These are phyloP conservation scores for Tricholoma matsutake DNA, from an alignment of 768 basidiomycete species.

Conservation along the genomic window DNA sequence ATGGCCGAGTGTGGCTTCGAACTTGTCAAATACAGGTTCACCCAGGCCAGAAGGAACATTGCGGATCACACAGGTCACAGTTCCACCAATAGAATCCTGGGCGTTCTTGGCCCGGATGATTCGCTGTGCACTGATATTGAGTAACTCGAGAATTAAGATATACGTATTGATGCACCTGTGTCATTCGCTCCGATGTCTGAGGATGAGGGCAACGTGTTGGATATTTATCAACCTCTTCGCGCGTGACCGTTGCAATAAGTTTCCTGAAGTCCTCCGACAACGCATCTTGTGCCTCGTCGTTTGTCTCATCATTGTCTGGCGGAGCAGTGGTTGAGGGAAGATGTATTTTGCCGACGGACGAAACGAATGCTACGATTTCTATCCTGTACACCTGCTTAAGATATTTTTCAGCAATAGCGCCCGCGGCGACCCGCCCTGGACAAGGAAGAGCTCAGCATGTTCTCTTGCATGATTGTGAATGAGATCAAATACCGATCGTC, in stretches of 20 bases:
- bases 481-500: slow-evolving; percentile 70
- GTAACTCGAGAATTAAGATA: neutral
- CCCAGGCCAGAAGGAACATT: slow-evolving; percentile 88
- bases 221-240: slow-evolving; percentile 86
- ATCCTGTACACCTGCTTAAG: slow-evolving; percentile 83
- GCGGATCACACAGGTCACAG: slow-evolving; percentile 94
- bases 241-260: slow-evolving; percentile 74
- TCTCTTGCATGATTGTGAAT: neutral
- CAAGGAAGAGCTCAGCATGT: slow-evolving; percentile 6
- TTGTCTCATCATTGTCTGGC: slow-evolving; percentile 42
- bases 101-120: slow-evolving; percentile 91
- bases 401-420: slow-evolving; percentile 97
- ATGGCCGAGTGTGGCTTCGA: slow-evolving; percentile 92
- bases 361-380: slow-evolving; percentile 96
- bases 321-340: slow-evolving; percentile 55
- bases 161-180: slow-evolving; percentile 49
- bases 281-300: slow-evolving; percentile 69
- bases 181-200: slow-evolving; percentile 89
- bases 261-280: slow-evolving; percentile 80
- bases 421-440: slow-evolving; percentile 91
- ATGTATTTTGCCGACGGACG: slow-evolving; percentile 90
- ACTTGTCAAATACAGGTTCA: slow-evolving; percentile 98
- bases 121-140: slow-evolving; percentile 50
- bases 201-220: slow-evolving; percentile 86
- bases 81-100: slow-evolving; percentile 96